These are phyloP conservation scores for Leccinum pachyderme DNA, from an alignment of 1,284 basidiomycete genomes.

Conservation along the genomic window DNA sequence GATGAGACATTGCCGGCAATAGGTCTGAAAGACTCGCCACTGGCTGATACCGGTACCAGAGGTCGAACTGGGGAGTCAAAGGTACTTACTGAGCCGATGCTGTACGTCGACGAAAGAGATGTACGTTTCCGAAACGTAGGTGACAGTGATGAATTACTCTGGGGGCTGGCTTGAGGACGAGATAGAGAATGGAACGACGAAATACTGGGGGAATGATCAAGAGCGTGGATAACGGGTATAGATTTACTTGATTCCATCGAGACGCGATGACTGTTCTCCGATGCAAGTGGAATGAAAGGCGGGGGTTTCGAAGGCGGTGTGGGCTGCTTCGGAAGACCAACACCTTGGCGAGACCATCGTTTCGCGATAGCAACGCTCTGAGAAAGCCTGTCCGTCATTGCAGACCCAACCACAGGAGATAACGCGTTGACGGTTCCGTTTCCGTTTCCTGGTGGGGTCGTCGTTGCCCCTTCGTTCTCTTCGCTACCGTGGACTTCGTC, in stretches of 20 bases:
- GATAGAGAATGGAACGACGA: slow-evolving; percentile 39
- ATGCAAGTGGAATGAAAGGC: slow-evolving; percentile 42
- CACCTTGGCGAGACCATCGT: slow-evolving; percentile 60
- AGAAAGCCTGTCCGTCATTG: slow-evolving; percentile 15
- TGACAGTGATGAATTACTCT: slow-evolving; percentile 48
- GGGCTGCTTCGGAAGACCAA: slow-evolving; percentile 47
- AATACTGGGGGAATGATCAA: slow-evolving; percentile 41
- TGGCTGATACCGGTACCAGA: slow-evolving; percentile 17
- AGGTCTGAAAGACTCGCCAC: slow-evolving; percentile 8
- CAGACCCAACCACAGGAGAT: not conserved
- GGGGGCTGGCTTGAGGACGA: slow-evolving; percentile 42
- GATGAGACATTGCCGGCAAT: slow-evolving; percentile 4
- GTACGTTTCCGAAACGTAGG: slow-evolving; percentile 58
- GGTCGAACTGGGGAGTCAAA: slow-evolving; percentile 40
- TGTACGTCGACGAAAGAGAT: slow-evolving; percentile 54
- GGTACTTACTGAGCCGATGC: slow-evolving; percentile 46
- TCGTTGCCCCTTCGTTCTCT: slow-evolving; percentile 2
- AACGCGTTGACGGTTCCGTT: not conserved
- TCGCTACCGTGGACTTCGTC: slow-evolving; percentile 3
- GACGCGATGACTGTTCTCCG: slow-evolving; percentile 24
- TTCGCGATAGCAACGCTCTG: slow-evolving; percentile 36
- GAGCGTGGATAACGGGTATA: slow-evolving; percentile 37
- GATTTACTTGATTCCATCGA: slow-evolving; percentile 22
- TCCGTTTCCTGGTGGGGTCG: slow-evolving; percentile 1
- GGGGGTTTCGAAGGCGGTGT: slow-evolving; percentile 60